These are phyloP conservation scores for Colletotrichum melonis DNA, from an alignment of 2,329 filamentous ascomycete genomes.

Conservation along the genomic window DNA sequence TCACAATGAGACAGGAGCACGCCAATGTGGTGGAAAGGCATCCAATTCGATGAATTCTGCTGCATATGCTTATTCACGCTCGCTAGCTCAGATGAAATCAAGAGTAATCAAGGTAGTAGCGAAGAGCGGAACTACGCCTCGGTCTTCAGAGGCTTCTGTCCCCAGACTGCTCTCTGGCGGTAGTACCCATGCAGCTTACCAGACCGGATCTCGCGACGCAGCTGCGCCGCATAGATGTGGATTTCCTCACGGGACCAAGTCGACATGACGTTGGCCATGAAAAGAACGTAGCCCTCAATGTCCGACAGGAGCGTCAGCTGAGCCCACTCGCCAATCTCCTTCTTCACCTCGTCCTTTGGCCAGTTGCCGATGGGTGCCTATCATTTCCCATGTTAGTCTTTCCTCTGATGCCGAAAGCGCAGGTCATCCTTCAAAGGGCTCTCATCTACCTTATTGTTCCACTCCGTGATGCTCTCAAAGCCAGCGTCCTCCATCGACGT, in stretches of 20 bases:
- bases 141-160: conserved; percentile 38
- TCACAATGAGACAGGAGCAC: no score
- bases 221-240: conserved; percentile 46
- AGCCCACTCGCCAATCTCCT: conserved; percentile 50
- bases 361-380: conserved; percentile 50
- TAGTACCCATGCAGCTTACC: conserved; percentile 44
- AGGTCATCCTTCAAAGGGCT: background rate
- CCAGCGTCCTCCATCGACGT: conserved; percentile 45
- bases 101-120: background rate
- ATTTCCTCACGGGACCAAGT: conserved; percentile 50
- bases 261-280: conserved; percentile 48
- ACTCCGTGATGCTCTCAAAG: conserved; percentile 39
- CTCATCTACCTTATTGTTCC: conserved; percentile 36
- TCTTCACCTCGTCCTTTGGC: conserved; percentile 49
- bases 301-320: conserved; percentile 46
- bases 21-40: background rate
- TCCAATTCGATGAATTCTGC: background rate
- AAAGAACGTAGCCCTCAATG: conserved; percentile 46
- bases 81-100: background rate
- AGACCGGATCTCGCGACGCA: conserved; percentile 46
- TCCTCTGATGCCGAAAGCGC: background rate
- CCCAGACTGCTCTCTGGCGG: conserved; percentile 44
- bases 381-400: background rate
- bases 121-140: background rate
- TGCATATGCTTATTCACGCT: background rate